phyloP scores from a whole-genome alignment of 2,329 filamentous ascomycete species.

The Ophiostoma angusticollis region DNA sequence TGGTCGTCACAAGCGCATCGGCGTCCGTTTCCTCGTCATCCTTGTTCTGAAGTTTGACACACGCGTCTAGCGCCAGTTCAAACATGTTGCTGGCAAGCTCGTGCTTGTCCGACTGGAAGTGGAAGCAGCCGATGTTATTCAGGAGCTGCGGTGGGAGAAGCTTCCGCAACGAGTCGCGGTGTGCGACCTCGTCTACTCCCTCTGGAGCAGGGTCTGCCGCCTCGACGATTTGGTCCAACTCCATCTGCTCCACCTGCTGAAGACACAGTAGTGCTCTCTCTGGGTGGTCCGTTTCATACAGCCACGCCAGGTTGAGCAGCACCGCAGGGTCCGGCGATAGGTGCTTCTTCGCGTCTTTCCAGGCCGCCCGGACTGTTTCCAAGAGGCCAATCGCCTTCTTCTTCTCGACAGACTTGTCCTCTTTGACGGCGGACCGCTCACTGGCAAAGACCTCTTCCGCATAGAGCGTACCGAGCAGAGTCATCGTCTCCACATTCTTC shows the following conservation, averaged over 20 bases:
- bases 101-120: conserved; percentile 77
- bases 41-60: conserved; percentile 65
- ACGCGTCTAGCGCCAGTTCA: conserved; percentile 80
- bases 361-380: conserved; percentile 71
- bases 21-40: conserved; percentile 61
- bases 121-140: conserved; percentile 96
- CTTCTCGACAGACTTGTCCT: conserved; percentile 74
- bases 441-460: conserved; percentile 86
- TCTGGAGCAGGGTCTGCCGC: conserved; percentile 49
- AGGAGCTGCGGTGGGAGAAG: conserved; percentile 77
- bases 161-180: conserved; percentile 54
- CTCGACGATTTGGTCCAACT: conserved; percentile 63
- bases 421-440: conserved; percentile 55
- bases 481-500: conserved; percentile 79
- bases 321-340: conserved; percentile 72
- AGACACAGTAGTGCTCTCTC: conserved; percentile 89
- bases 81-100: conserved; percentile 75
- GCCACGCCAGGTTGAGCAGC: conserved; percentile 75
- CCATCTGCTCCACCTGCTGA: conserved; percentile 81
- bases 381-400: conserved; percentile 79
- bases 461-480: conserved; percentile 77
- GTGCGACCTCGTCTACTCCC: conserved; percentile 45
- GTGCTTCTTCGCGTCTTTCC: conserved; percentile 88
- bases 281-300: conserved; percentile 76
- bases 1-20: conserved; percentile 85